These are phyloP conservation scores for Phaffia australis DNA, from an alignment of 768 basidiomycete genomes.

Conservation along the genomic window DNA sequence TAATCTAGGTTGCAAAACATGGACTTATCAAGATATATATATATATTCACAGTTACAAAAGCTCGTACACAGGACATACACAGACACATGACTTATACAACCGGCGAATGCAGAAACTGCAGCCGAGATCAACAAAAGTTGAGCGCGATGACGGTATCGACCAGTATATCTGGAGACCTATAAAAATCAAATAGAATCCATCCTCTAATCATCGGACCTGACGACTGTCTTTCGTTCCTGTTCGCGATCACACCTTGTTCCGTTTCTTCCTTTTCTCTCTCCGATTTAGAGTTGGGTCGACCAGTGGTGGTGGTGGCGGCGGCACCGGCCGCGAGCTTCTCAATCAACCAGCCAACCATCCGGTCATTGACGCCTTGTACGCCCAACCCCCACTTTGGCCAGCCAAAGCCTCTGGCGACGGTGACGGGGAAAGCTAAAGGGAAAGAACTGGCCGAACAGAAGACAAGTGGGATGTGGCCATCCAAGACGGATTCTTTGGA, in stretches of 20 bases:
- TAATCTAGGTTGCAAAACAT: too few species aligned
- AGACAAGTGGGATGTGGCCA: constrained; percentile 60
- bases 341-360: constrained; percentile 61
- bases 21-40: too few species aligned
- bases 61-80: too few species aligned
- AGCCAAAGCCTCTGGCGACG: constrained; percentile 68
- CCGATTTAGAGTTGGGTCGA: too few species aligned
- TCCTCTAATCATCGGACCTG: constrained; percentile 10
- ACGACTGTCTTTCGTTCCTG: background rate
- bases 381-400: constrained; percentile 47
- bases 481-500: constrained; percentile 27
- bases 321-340: constrained; percentile 39
- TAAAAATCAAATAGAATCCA: constrained; percentile 30
- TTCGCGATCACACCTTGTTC: background rate
- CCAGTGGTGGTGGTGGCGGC: constrained; percentile 5
- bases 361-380: constrained; percentile 76
- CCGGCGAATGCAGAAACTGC: too few species aligned
- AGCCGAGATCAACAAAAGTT: constrained; percentile 26
- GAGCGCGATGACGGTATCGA: constrained; percentile 27
- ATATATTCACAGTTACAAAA: too few species aligned
- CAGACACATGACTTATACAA: too few species aligned
- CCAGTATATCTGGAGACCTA: constrained; percentile 18
- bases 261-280: constrained; percentile 14
- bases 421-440: constrained; percentile 67
- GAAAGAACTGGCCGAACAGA: constrained; percentile 67